phyloP scores from a whole-genome alignment of 495 filamentous ascomycete genomes.

The Trypethelium eluteriae region DNA sequence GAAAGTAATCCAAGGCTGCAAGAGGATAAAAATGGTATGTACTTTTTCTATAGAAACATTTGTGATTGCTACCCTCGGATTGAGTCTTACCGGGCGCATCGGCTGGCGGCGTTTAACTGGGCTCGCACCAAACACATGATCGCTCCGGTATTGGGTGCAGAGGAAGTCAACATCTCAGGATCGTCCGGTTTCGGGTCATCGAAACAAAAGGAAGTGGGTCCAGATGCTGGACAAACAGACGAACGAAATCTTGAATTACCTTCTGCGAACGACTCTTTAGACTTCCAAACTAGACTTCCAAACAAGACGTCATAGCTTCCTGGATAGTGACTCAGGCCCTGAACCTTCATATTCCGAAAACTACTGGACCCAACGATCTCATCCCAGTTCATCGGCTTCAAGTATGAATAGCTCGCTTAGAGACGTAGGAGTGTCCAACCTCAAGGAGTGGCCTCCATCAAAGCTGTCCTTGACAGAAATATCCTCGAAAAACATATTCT shows the following conservation, averaged over 20 bases:
- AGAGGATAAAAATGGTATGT: not conserved
- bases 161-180: not conserved
- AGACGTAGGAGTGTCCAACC: not conserved
- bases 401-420: not conserved
- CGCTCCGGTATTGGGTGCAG: not conserved
- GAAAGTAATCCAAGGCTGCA: not conserved
- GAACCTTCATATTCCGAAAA: not conserved
- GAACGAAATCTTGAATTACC: too few species aligned
- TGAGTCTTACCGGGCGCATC: not conserved
- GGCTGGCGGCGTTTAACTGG: not conserved
- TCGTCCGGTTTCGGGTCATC: too few species aligned
- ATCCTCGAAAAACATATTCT: too few species aligned
- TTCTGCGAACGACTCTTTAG: too few species aligned
- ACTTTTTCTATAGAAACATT: not conserved
- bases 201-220: too few species aligned
- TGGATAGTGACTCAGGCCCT: not conserved
- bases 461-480: too few species aligned
- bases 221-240: not conserved
- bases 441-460: not conserved
- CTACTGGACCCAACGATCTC: constrained; percentile 4
- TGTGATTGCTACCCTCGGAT: not conserved
- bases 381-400: constrained; percentile 3
- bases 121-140: not conserved
- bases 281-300: too few species aligned
- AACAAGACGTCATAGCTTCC: not conserved